Percentiles rank a stretch among this genome's conserved stretches.
Evolutionary conservation across 139 green algal genomes (phyloP).

Genomic region (Chlorella vulgaris): DNA sequence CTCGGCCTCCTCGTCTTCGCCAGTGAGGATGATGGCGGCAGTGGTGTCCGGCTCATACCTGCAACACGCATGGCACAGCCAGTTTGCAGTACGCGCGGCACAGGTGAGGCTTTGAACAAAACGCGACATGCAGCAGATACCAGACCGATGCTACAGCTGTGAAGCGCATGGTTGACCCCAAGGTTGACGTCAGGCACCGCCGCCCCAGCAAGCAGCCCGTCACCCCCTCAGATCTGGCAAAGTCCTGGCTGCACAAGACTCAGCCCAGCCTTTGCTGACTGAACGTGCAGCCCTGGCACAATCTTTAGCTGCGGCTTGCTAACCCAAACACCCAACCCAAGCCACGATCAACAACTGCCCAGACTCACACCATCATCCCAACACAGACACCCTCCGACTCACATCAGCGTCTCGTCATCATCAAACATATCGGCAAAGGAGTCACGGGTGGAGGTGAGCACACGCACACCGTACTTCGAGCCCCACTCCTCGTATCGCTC

Average conservation of each 20-base stretch:
- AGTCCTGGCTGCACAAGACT: no score
- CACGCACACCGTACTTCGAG: conserved; percentile 21
- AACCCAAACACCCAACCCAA: not conserved
- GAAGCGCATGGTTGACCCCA: no score
- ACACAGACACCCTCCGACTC: no score
- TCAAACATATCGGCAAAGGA: conserved; percentile 83
- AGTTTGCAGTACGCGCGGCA: not conserved
- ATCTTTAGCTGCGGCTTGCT: not conserved
- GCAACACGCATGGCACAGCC: no score
- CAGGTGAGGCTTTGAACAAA: not conserved
- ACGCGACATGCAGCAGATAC: no score
- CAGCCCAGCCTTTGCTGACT: no score
- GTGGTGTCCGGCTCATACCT: conserved; percentile 80
- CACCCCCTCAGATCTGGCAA: no score
- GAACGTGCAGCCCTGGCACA: no score
- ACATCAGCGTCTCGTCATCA: conserved; percentile 74
- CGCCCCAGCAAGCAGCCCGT: no score
- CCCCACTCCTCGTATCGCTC: conserved; percentile 67
- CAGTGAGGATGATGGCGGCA: conserved; percentile 76
- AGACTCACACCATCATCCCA: no score
- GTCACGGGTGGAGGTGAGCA: conserved; percentile 59
- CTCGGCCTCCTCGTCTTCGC: conserved; percentile 72
- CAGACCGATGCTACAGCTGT: no score
- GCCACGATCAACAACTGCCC: no score
- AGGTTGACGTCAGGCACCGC: not conserved